Percentiles rank a stretch among this genome's conserved stretches.
These are phyloP conservation scores for Fusarium oligoseptatum DNA, from an alignment of 2,329 filamentous ascomycete genomes.

Conservation along the genomic window DNA sequence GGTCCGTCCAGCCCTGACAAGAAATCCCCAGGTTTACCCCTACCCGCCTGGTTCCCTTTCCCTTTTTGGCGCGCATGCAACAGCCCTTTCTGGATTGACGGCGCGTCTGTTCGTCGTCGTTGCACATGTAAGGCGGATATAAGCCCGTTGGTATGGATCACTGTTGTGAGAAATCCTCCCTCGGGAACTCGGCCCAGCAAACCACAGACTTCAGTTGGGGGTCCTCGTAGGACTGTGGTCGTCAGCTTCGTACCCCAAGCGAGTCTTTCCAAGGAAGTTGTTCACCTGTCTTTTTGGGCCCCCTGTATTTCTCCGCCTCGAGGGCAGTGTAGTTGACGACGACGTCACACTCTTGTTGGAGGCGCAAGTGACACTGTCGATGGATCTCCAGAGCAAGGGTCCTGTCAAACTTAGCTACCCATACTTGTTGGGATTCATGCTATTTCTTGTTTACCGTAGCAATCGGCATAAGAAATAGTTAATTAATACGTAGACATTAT, in stretches of 20 bases:
- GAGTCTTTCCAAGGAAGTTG: conserved; percentile 1
- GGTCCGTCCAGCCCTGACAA: conserved; percentile 33
- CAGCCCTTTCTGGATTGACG: not conserved
- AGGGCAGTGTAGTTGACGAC: conserved; percentile 5
- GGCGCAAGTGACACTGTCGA: conserved; percentile 1
- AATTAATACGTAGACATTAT: not conserved
- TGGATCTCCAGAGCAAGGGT: conserved; percentile 14
- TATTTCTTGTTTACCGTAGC: not conserved
- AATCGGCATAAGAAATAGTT: not conserved
- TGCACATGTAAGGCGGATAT: not conserved
- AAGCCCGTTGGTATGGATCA: not conserved
- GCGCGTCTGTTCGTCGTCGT: not conserved
- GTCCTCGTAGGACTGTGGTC: not conserved
- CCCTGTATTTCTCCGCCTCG: not conserved
- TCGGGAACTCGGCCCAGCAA: not conserved
- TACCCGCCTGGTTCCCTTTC: conserved; percentile 6
- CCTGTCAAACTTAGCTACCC: not conserved
- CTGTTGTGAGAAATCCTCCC: no score
- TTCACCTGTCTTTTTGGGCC: not conserved
- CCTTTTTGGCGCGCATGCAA: conserved; percentile 9
- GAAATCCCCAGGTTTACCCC: conserved; percentile 40
- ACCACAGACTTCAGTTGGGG: not conserved
- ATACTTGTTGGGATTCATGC: conserved; percentile 23
- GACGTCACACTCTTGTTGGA: conserved; percentile 23
- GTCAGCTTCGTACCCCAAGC: not conserved